Conservation (phyloP, 202 grass and related monocot species). For the Schoenoplectus tabernaemontani region DNA sequence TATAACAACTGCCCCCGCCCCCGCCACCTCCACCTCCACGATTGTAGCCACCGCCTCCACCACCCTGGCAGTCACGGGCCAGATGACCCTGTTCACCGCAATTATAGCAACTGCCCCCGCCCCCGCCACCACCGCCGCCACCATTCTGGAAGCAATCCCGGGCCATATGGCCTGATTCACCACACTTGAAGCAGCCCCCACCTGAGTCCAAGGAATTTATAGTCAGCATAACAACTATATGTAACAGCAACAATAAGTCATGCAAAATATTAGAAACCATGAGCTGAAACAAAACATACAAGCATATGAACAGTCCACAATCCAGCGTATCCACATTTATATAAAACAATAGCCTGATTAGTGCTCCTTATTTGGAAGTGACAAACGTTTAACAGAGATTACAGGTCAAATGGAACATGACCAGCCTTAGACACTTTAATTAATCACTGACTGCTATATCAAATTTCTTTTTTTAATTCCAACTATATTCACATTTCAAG, state of each 20-base stretch:
- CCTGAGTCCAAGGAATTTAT: not conserved
- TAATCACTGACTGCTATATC: not conserved
- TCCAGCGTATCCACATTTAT: not conserved
- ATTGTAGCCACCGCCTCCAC: slow-evolving; percentile 35
- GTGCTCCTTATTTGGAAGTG: not conserved
- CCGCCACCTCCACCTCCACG: slow-evolving; percentile 19
- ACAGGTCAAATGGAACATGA: too few relatives aligned
- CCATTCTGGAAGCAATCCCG: slow-evolving; percentile 45
- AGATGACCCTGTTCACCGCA: slow-evolving; percentile 71
- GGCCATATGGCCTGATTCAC: slow-evolving; percentile 53
- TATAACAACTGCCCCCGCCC: slow-evolving; percentile 54
- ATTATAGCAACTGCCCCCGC: slow-evolving; percentile 64
- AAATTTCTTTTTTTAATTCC: not conserved
- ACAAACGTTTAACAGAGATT: not conserved
- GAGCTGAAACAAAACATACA: not conserved
- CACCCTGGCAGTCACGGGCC: slow-evolving; percentile 52
- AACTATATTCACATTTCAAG: not conserved
- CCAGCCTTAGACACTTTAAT: too few relatives aligned
- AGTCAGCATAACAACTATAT: not conserved
- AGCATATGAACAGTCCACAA: not conserved
- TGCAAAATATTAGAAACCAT: not conserved
- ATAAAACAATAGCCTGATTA: too few relatives aligned
- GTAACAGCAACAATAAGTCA: not conserved
- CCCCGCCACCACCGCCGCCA: slow-evolving; percentile 11
- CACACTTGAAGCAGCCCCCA: slow-evolving; percentile 58